Evolutionary conservation across 2,329 filamentous ascomycete species (phyloP).

Genomic region (Scedosporium dehoogii): DNA sequence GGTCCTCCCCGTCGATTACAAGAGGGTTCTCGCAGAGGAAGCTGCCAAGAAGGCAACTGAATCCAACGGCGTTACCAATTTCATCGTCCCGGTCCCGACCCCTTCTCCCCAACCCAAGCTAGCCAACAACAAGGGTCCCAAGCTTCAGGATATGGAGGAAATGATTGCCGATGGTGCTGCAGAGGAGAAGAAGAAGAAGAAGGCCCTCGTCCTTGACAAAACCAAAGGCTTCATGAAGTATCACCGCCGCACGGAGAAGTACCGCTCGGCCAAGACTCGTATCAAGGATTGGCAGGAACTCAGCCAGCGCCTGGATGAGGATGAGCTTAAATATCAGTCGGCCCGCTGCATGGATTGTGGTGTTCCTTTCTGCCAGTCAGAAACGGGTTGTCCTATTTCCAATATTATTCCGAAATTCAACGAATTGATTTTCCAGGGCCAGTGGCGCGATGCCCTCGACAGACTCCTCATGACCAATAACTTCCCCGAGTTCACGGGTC

Average conservation of each 20-base stretch:
- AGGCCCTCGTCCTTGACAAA: conserved; percentile 90
- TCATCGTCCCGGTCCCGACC: not conserved
- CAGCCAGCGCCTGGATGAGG: conserved; percentile 76
- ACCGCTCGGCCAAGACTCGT: conserved; percentile 72
- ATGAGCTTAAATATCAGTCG: conserved; percentile 93
- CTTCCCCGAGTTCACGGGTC: conserved; percentile 95
- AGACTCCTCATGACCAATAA: conserved; percentile 94
- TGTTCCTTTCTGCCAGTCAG: conserved; percentile 96
- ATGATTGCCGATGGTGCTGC: conserved; percentile 73
- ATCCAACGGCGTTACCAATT: conserved; percentile 54
- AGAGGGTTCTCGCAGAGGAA: conserved; percentile 81
- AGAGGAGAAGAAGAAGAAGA: conserved; percentile 67
- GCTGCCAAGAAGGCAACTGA: conserved; percentile 68
- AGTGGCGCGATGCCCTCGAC: conserved; percentile 89
- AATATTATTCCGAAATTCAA: conserved; percentile 99
- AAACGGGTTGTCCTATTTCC: conserved; percentile 88
- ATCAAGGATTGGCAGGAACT: conserved; percentile 92
- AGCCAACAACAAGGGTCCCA: conserved; percentile 57
- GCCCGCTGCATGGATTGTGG: conserved; percentile 98
- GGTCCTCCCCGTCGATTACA: conserved; percentile 90
- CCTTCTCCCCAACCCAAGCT: conserved; percentile 42
- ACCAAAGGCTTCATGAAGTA: conserved; percentile 98
- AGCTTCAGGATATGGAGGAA: conserved; percentile 80
- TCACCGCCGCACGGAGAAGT: conserved; percentile 84
- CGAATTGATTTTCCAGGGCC: conserved; percentile 63